Conservation (phyloP, 1,139 yeast species). For the Wickerhamomyces sp. region DNA sequence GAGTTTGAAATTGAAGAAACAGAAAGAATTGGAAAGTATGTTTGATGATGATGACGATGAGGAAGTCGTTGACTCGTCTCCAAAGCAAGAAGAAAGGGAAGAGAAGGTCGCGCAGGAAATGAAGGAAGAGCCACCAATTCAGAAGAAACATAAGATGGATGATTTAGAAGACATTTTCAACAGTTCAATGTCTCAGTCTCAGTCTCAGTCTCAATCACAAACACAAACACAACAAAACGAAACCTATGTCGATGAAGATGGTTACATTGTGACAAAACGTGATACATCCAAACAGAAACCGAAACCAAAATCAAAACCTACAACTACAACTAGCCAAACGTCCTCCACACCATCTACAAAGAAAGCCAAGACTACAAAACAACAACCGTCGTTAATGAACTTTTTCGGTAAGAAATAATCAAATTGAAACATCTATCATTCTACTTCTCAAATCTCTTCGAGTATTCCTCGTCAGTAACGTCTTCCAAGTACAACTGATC, state of each 20-base stretch:
- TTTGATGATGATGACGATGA: slow-evolving; percentile 26
- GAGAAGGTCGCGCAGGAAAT: background rate
- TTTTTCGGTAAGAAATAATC: slow-evolving; percentile 22
- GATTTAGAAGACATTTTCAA: slow-evolving; percentile 18
- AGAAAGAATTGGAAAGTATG: slow-evolving; percentile 24
- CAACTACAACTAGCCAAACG: slow-evolving; percentile 3
- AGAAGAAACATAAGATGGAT: slow-evolving; percentile 3
- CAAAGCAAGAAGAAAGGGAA: background rate
- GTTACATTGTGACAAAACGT: slow-evolving; percentile 23
- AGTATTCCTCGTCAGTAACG: slow-evolving; percentile 6
- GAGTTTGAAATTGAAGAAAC: slow-evolving; percentile 12
- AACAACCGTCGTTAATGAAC: slow-evolving; percentile 20
- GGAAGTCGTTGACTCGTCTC: slow-evolving; percentile 1
- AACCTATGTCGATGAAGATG: slow-evolving; percentile 26
- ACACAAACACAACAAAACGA: slow-evolving; percentile 1
- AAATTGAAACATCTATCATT: no score
- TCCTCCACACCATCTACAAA: slow-evolving; percentile 5
- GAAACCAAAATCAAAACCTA: slow-evolving; percentile 9
- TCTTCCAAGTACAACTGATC: slow-evolving; percentile 7
- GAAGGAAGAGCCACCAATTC: background rate
- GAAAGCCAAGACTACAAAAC: slow-evolving; percentile 11
- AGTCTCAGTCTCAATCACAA: slow-evolving; percentile 9
- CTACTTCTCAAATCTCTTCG: no score
- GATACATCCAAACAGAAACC: slow-evolving; percentile 12
- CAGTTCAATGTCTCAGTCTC: slow-evolving; percentile 14